These are phyloP conservation scores for Trametes sp. DNA, from an alignment of 1,284 basidiomycete genomes.

Conservation along the genomic window DNA sequence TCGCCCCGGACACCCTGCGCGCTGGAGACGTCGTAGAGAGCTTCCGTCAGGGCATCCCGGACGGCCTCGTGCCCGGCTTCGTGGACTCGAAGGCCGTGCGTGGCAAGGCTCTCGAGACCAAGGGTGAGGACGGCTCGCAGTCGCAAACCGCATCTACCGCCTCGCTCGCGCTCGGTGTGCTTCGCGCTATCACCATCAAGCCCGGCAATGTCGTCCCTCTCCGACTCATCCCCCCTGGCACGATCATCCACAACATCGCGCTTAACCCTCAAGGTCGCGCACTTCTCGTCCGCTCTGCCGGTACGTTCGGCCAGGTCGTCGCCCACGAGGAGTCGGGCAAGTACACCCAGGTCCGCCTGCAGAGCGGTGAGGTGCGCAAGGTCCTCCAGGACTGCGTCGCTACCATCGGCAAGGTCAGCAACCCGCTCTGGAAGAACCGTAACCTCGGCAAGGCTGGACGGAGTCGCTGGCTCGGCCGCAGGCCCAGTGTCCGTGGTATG, in stretches of 20 bases:
- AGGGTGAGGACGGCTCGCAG: constrained; percentile 37
- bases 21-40: constrained; percentile 91
- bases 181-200: constrained; percentile 87
- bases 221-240: constrained; percentile 91
- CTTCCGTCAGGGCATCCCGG: constrained; percentile 85
- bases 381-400: constrained; percentile 87
- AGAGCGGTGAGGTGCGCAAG: constrained; percentile 93
- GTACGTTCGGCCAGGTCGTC: constrained; percentile 86
- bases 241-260: constrained; percentile 88
- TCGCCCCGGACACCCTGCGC: constrained; percentile 90
- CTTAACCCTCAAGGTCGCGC: constrained; percentile 82
- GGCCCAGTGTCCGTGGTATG: constrained; percentile 93
- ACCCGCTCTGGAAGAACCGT: constrained; percentile 88
- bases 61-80: constrained; percentile 77
- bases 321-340: constrained; percentile 72
- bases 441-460: constrained; percentile 93
- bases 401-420: constrained; percentile 93
- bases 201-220: constrained; percentile 95
- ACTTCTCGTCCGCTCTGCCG: constrained; percentile 90
- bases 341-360: constrained; percentile 87
- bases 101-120: constrained; percentile 55
- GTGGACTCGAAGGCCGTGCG: constrained; percentile 50
- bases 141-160: constrained; percentile 52
- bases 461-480: constrained; percentile 86
- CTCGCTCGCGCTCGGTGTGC: constrained; percentile 84